A percentile compares a stretch with the other conserved stretches of the same genome.
These are phyloP conservation scores for Sphaerosporella brunnea DNA, from an alignment of 495 filamentous ascomycete genomes.

Conservation along the genomic window DNA sequence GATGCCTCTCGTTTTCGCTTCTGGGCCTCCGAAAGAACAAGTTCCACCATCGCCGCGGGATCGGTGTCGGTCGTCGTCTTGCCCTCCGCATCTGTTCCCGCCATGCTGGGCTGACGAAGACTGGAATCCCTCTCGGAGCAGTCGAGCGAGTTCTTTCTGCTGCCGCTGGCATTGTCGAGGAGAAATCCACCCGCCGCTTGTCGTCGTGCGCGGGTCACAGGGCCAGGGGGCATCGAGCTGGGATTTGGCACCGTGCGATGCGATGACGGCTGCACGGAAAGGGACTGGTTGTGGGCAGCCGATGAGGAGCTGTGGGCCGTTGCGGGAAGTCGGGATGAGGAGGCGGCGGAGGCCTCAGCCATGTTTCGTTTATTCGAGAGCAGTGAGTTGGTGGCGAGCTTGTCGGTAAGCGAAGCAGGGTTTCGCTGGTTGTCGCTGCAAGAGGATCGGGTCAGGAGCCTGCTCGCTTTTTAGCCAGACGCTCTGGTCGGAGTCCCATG, in stretches of 20 bases:
- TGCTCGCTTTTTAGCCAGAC: no score
- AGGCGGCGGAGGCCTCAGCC: no score
- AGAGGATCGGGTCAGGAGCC: not conserved
- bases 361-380: no score
- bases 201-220: constrained; percentile 7
- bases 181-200: constrained; percentile 17
- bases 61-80: constrained; percentile 3
- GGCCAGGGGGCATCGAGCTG: constrained; percentile 7
- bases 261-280: constrained; percentile 7
- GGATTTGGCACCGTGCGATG: constrained; percentile 13
- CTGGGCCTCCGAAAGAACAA: constrained; percentile 2
- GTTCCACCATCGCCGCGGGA: constrained; percentile 7
- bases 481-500: no score
- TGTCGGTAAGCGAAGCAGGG: constrained; percentile 16
- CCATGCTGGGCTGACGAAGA: constrained; percentile 1
- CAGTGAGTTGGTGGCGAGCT: constrained; percentile 11
- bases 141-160: constrained; percentile 1
- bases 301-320: constrained; percentile 6
- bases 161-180: constrained; percentile 11
- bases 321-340: constrained; percentile 14
- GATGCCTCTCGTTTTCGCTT: constrained; percentile 1
- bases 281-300: not conserved
- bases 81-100: not conserved
- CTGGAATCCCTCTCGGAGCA: not conserved
- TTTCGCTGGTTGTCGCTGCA: constrained; percentile 10